Evolutionary conservation across 176 grass and related monocot species (phyloP).

Genomic region (Paspalum notatum): DNA sequence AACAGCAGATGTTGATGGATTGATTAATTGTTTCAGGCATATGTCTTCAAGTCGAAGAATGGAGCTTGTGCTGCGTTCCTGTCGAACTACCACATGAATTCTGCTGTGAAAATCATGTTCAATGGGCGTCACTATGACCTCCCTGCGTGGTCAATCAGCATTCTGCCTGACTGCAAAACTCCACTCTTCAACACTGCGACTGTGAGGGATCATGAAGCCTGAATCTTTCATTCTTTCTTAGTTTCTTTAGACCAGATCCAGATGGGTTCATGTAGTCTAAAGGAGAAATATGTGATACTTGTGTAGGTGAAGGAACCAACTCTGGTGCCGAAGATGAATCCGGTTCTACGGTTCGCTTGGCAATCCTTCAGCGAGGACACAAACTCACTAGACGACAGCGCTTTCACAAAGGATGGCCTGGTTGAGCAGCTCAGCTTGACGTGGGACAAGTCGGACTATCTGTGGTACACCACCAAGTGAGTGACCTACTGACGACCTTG

Average conservation of each 20-base stretch:
- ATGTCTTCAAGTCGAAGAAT: constrained; percentile 69
- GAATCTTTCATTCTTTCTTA: constrained; percentile 27
- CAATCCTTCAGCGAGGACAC: constrained; percentile 77
- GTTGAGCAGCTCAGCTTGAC: constrained; percentile 88
- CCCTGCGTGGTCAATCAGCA: constrained; percentile 93
- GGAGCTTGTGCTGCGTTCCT: constrained; percentile 85
- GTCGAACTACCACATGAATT: constrained; percentile 65
- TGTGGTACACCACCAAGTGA: constrained; percentile 97
- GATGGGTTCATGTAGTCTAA: constrained; percentile 13
- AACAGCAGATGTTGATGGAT: neutral
- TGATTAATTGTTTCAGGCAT: constrained; percentile 54
- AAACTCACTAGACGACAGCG: constrained; percentile 52
- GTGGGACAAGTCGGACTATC: constrained; percentile 90
- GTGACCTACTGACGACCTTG: constrained; percentile 27
- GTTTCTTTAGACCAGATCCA: neutral
- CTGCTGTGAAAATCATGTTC: constrained; percentile 58
- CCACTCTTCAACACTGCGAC: constrained; percentile 85
- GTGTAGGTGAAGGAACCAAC: constrained; percentile 71
- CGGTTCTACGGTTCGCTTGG: constrained; percentile 61
- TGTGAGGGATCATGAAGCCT: constrained; percentile 44
- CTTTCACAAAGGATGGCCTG: constrained; percentile 78
- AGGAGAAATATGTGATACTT: constrained; percentile 12
- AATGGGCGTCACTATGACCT: constrained; percentile 66
- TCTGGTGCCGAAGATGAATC: constrained; percentile 63
- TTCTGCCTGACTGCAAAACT: constrained; percentile 91